These are phyloP conservation scores for Vickermania ingenoplastis DNA, from an alignment of 208 protist species.

Conservation along the genomic window DNA sequence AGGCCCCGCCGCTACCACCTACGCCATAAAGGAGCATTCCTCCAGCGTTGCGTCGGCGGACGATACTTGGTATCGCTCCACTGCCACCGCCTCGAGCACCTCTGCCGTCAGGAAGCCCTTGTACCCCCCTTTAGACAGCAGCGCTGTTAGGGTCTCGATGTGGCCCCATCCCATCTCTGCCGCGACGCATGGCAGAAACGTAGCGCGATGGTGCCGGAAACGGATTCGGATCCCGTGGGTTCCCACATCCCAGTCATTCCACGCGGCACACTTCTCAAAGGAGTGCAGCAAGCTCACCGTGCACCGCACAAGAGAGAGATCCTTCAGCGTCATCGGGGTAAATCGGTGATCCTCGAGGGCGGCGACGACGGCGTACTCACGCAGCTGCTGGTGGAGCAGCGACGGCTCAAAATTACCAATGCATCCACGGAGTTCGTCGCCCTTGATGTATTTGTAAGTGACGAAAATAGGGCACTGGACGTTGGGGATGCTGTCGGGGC, in stretches of 20 bases:
- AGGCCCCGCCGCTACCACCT: neutral
- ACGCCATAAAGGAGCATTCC: conserved; percentile 8
- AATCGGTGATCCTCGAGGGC: conserved; percentile 77
- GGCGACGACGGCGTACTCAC: conserved; percentile 50
- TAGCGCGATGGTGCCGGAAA: conserved; percentile 57
- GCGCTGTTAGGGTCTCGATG: conserved; percentile 36
- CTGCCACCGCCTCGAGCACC: conserved; percentile 36
- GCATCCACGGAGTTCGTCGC: conserved; percentile 69
- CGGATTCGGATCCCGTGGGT: conserved; percentile 64
- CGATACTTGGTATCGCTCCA: conserved; percentile 77
- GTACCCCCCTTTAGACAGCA: conserved; percentile 70
- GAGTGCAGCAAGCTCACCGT: conserved; percentile 75
- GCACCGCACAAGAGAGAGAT: conserved; percentile 60
- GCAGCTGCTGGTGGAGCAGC: conserved; percentile 59
- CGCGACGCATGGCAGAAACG: conserved; percentile 74
- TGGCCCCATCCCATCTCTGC: conserved; percentile 69
- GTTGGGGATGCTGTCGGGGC: conserved; percentile 44
- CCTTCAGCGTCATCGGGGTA: conserved; percentile 35
- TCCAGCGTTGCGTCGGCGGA: conserved; percentile 24
- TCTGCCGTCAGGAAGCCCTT: conserved; percentile 27
- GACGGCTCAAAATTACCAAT: conserved; percentile 64
- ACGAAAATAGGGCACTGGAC: conserved; percentile 69
- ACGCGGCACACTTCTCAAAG: conserved; percentile 58
- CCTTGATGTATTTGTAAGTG: conserved; percentile 36
- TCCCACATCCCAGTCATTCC: conserved; percentile 80